Evolutionary conservation across 1,284 basidiomycete genomes (phyloP).

Genomic region (Moesziomyces antarcticus): DNA sequence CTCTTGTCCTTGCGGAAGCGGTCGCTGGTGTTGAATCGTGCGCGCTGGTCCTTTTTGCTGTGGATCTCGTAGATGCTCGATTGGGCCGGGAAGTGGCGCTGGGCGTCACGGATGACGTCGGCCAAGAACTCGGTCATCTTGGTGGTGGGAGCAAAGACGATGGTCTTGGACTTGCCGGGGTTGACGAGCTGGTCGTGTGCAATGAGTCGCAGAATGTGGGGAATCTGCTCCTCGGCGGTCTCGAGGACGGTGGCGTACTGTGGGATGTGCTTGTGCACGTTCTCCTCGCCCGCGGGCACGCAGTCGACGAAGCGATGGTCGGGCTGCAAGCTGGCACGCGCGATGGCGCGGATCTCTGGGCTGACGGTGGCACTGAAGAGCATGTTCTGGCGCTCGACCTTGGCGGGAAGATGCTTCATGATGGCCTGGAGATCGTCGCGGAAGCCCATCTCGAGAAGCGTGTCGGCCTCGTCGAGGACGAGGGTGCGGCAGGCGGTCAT

Average conservation of each 20-base stretch:
- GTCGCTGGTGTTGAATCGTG: constrained; percentile 76
- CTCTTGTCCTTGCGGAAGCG: constrained; percentile 75
- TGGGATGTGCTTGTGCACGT: constrained; percentile 81
- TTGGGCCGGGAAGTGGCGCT: constrained; percentile 34
- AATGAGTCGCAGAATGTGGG: constrained; percentile 82
- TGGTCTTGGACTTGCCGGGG: constrained; percentile 78
- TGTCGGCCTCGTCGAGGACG: constrained; percentile 94
- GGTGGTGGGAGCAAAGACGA: constrained; percentile 91
- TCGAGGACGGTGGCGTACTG: constrained; percentile 85
- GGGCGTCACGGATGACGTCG: constrained; percentile 69
- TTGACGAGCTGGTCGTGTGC: constrained; percentile 88
- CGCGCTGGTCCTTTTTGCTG: constrained; percentile 78
- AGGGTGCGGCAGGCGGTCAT: constrained; percentile 74
- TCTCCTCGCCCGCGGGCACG: constrained; percentile 73
- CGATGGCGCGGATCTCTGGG: constrained; percentile 70
- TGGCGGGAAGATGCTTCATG: constrained; percentile 75
- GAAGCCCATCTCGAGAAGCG: constrained; percentile 96
- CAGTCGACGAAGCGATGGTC: constrained; percentile 75
- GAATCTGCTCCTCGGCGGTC: constrained; percentile 77
- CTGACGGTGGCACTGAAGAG: constrained; percentile 89
- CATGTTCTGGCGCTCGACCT: constrained; percentile 84
- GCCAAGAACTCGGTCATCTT: constrained; percentile 82
- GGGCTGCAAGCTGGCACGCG: constrained; percentile 73
- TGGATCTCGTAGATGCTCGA: constrained; percentile 79
- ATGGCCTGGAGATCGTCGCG: constrained; percentile 86